A percentile compares a stretch with the other conserved stretches of the same genome.
Evolutionary conservation across 148 eudicot species (phyloP).

Genomic region (Chenopodium suecicum): DNA sequence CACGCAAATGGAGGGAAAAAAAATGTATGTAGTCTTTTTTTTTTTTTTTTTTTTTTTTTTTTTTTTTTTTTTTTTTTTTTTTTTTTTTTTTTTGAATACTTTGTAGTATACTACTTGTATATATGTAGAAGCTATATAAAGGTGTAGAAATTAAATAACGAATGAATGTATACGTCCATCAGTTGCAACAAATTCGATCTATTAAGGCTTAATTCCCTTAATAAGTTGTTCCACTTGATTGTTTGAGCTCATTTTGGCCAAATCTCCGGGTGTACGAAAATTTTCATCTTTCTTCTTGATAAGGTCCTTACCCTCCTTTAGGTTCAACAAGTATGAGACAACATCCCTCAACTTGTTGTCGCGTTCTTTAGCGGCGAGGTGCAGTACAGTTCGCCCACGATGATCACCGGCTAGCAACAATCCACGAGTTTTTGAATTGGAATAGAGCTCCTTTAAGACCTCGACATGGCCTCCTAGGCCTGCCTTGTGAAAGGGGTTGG

Average conservation of each 20-base stretch:
- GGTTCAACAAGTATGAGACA: slow-evolving; percentile 15
- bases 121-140: too few species aligned
- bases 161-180: too few species aligned
- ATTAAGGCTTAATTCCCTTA: too few species aligned
- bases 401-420: background rate
- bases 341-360: slow-evolving; percentile 11
- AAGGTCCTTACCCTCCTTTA: background rate
- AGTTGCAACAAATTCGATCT: background rate
- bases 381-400: slow-evolving; percentile 11
- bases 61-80: too few species aligned
- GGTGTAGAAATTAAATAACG: too few species aligned
- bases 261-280: background rate
- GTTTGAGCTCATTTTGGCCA: background rate
- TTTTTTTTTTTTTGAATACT: too few species aligned
- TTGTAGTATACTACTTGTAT: too few species aligned
- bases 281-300: slow-evolving; percentile 15
- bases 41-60: too few species aligned
- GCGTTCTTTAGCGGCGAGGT: slow-evolving; percentile 7
- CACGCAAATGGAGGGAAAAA: too few species aligned
- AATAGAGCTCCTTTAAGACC: slow-evolving; percentile 1
- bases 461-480: slow-evolving; percentile 13
- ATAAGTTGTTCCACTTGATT: background rate
- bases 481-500: slow-evolving; percentile 4
- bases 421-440: background rate
- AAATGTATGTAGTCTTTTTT: too few species aligned